A percentile compares a stretch with the other conserved stretches of the same genome.
Evolutionary conservation across 106 monocot species (phyloP).

Genomic region (Chionographis japonica): DNA sequence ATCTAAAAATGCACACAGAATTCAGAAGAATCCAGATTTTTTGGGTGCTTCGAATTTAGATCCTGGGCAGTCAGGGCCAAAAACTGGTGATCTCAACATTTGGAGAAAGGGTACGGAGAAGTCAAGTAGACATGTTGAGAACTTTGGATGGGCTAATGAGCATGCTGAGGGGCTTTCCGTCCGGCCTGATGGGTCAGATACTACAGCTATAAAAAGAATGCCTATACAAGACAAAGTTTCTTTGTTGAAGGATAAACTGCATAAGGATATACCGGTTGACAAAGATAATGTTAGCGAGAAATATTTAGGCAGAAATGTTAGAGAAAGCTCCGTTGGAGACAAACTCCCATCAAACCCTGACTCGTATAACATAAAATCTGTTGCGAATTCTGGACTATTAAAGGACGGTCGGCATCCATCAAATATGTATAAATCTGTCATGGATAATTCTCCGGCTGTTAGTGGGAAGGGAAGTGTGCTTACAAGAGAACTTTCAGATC

Average conservation of each 20-base stretch:
- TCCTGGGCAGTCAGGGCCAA: constrained; percentile 23
- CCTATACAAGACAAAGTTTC: constrained; percentile 11
- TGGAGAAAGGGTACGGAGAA: constrained; percentile 33
- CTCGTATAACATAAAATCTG: constrained; percentile 22
- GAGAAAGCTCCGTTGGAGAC: constrained; percentile 19
- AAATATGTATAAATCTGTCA: constrained; percentile 19
- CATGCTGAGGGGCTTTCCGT: constrained; percentile 18
- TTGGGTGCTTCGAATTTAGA: constrained; percentile 12
- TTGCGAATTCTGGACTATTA: constrained; percentile 8
- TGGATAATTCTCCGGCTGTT: constrained; percentile 19
- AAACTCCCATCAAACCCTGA: constrained; percentile 24
- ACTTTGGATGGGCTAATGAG: constrained; percentile 21
- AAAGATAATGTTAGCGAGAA: constrained; percentile 23
- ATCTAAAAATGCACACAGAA: constrained; percentile 18
- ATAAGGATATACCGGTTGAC: constrained; percentile 27
- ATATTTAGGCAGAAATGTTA: constrained; percentile 20
- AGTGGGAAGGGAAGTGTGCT: constrained; percentile 28
- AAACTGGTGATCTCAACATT: constrained; percentile 12
- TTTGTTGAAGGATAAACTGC: constrained; percentile 25
- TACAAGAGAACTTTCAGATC: constrained; percentile 77
- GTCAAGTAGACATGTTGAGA: constrained; percentile 21
- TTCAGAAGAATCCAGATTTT: constrained; percentile 29
- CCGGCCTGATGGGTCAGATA: constrained; percentile 27
- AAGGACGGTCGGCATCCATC: constrained; percentile 18
- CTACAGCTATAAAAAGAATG: constrained; percentile 14